Conservation (phyloP, 768 basidiomycete genomes). For the Trametopsis cervina region DNA sequence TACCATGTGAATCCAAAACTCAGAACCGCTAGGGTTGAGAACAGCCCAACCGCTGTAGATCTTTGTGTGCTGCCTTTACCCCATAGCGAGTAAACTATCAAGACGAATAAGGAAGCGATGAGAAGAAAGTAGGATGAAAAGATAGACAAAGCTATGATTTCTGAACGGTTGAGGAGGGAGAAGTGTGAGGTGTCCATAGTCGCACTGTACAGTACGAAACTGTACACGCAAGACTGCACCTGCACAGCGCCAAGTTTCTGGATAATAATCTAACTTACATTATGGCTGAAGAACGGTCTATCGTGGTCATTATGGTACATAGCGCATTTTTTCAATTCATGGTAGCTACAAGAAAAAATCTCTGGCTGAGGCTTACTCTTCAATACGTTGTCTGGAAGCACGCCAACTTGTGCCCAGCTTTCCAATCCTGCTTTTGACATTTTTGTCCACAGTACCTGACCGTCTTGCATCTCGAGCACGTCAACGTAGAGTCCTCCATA, state of each 20-base stretch:
- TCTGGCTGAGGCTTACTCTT: no score
- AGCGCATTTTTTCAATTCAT: no score
- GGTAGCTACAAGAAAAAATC: no score
- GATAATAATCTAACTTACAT: no score
- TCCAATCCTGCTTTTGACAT: slow-evolving; percentile 1
- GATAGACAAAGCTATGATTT: slow-evolving; percentile 20
- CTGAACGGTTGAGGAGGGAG: not conserved
- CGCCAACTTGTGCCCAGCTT: not conserved
- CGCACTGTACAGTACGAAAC: no score
- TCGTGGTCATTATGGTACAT: no score
- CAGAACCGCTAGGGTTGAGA: slow-evolving; percentile 27
- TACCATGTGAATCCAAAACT: slow-evolving; percentile 43
- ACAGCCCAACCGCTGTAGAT: slow-evolving; percentile 14
- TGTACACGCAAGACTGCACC: no score
- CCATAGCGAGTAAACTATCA: slow-evolving; percentile 19
- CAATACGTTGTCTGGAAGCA: slow-evolving; percentile 4
- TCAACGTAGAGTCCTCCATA: not conserved
- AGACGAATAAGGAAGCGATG: slow-evolving; percentile 23
- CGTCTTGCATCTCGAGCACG: slow-evolving; percentile 7
- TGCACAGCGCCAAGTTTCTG: no score
- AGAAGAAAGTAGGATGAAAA: slow-evolving; percentile 30
- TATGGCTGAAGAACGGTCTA: no score
- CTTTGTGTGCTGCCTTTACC: slow-evolving; percentile 10
- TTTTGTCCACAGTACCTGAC: slow-evolving; percentile 1
- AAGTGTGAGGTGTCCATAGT: not conserved